These are phyloP conservation scores for Sporothrix pallida DNA, from an alignment of 2,329 filamentous ascomycete species.

Conservation along the genomic window DNA sequence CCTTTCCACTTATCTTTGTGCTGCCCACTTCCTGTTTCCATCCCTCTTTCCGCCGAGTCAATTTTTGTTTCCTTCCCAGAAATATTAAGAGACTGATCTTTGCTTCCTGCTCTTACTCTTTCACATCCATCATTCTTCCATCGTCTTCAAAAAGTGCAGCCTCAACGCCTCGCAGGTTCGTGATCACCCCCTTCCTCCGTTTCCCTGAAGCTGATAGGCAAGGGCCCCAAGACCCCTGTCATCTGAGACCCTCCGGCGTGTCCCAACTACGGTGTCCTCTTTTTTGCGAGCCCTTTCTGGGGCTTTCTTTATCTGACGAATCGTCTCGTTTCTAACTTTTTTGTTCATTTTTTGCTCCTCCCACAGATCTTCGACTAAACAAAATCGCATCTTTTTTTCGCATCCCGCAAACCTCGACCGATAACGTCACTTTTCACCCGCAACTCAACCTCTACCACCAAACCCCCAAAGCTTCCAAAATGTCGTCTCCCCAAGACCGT, in stretches of 20 bases:
- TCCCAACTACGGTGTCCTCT: constrained; percentile 34
- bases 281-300: constrained; percentile 25
- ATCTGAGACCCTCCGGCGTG: constrained; percentile 19
- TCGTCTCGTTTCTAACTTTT: constrained; percentile 25
- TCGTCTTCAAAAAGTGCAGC: constrained; percentile 20
- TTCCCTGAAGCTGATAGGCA: background rate
- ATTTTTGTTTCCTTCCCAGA: constrained; percentile 27
- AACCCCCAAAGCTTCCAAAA: constrained; percentile 50
- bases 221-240: background rate
- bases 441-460: constrained; percentile 1
- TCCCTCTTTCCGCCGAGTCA: constrained; percentile 15
- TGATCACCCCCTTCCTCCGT: background rate
- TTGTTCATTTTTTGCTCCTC: constrained; percentile 16
- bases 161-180: constrained; percentile 32
- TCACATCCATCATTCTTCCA: constrained; percentile 20
- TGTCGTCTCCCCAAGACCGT: constrained; percentile 77
- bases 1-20: constrained; percentile 31
- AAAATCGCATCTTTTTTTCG: constrained; percentile 3
- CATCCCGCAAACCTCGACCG: constrained; percentile 21
- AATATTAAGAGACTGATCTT: constrained; percentile 1
- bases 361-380: constrained; percentile 19
- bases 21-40: constrained; percentile 30
- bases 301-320: constrained; percentile 26
- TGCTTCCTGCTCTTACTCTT: background rate
- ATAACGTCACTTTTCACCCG: constrained; percentile 23